These are phyloP conservation scores for Exserohilum turcica DNA, from an alignment of 2,329 filamentous ascomycete genomes.

Conservation along the genomic window DNA sequence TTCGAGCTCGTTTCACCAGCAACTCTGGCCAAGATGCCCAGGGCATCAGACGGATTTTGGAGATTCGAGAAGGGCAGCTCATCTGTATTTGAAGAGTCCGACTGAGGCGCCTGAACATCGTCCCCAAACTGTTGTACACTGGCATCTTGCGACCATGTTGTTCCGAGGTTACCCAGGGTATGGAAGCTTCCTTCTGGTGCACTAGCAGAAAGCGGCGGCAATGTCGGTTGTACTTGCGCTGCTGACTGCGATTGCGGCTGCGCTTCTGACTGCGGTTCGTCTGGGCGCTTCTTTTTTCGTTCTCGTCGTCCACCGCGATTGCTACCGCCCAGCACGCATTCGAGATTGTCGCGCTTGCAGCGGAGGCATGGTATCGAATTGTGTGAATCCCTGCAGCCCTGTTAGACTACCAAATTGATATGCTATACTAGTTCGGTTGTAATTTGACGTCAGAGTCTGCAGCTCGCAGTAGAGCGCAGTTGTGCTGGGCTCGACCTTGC, in stretches of 20 bases:
- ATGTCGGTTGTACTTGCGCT: slow-evolving; percentile 10
- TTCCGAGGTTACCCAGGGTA: slow-evolving; percentile 45
- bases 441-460: background rate
- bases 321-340: slow-evolving; percentile 64
- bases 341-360: slow-evolving; percentile 62
- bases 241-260: slow-evolving; percentile 4
- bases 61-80: slow-evolving; percentile 50
- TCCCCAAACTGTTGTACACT: slow-evolving; percentile 23
- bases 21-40: slow-evolving; percentile 56
- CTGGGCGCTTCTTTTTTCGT: slow-evolving; percentile 54
- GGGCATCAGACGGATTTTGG: slow-evolving; percentile 56
- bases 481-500: background rate
- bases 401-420: background rate
- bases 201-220: slow-evolving; percentile 34
- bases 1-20: slow-evolving; percentile 47
- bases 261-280: slow-evolving; percentile 13
- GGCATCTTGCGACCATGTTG: slow-evolving; percentile 41
- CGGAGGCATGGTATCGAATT: slow-evolving; percentile 61
- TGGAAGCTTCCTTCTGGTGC: slow-evolving; percentile 46
- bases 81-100: slow-evolving; percentile 40
- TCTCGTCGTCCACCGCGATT: slow-evolving; percentile 65
- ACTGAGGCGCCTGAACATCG: slow-evolving; percentile 34
- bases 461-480: background rate
- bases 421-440: background rate
- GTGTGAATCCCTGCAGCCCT: slow-evolving; percentile 50